Evolutionary conservation across 352 stramenopile genomes (phyloP).

Genomic region (Phytophthora syringae): DNA sequence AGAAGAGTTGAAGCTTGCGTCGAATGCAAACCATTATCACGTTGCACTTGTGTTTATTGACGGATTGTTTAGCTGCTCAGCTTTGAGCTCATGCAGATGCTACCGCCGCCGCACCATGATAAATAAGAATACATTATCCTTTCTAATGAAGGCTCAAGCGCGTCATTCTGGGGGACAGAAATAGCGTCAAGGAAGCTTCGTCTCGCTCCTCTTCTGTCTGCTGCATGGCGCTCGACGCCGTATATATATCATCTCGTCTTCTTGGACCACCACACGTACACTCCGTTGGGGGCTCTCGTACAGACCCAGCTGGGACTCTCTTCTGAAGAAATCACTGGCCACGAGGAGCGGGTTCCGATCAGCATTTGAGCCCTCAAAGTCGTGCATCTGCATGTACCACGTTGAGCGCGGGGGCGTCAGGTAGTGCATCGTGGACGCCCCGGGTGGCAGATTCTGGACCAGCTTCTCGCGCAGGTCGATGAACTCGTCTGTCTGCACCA

Average conservation of each 20-base stretch:
- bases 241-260: slow-evolving; percentile 13
- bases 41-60: slow-evolving; percentile 12
- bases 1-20: slow-evolving; percentile 4
- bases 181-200: slow-evolving; percentile 20
- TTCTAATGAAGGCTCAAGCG: slow-evolving; percentile 32
- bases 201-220: slow-evolving; percentile 23
- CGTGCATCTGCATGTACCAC: slow-evolving; percentile 85
- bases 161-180: background rate
- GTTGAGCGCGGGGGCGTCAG: slow-evolving; percentile 80
- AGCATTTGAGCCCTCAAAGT: slow-evolving; percentile 75
- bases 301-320: slow-evolving; percentile 7
- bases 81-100: slow-evolving; percentile 5
- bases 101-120: slow-evolving; percentile 14
- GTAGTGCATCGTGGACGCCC: slow-evolving; percentile 40
- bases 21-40: slow-evolving; percentile 1
- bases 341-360: slow-evolving; percentile 2
- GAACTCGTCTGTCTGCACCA: slow-evolving; percentile 71
- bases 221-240: slow-evolving; percentile 6
- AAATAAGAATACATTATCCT: slow-evolving; percentile 51
- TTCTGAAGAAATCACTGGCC: slow-evolving; percentile 2
- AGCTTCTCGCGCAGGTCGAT: slow-evolving; percentile 70
- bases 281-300: slow-evolving; percentile 8
- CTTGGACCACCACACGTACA: slow-evolving; percentile 17
- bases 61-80: slow-evolving; percentile 6
- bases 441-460: slow-evolving; percentile 47